A percentile compares a stretch with the other conserved stretches of the same genome.
Evolutionary conservation across 257 asterid genomes (phyloP).

Genomic region (Prunella vulgaris): DNA sequence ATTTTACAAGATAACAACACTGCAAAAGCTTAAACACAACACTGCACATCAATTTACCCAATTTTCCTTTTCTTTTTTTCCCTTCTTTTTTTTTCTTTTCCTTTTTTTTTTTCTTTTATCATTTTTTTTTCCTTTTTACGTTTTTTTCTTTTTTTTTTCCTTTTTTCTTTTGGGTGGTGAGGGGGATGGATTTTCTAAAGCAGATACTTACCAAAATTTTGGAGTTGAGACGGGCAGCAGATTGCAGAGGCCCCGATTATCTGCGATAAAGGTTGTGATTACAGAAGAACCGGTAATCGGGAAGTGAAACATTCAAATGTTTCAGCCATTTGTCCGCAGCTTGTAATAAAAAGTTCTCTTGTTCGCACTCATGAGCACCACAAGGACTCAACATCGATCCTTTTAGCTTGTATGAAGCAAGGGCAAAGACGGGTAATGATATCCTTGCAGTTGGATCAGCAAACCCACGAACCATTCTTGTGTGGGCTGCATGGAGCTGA

Average conservation of each 20-base stretch:
- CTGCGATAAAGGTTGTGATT: conserved; percentile 40
- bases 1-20: conserved; percentile 26
- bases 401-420: conserved; percentile 70
- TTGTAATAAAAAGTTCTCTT: conserved; percentile 51
- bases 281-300: conserved; percentile 67
- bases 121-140: no score
- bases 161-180: conserved; percentile 4
- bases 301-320: conserved; percentile 45
- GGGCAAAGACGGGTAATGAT: conserved; percentile 70
- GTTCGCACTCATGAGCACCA: conserved; percentile 59
- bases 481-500: conserved; percentile 35
- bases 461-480: conserved; percentile 26
- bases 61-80: neutral
- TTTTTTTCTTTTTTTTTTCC: neutral
- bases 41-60: conserved; percentile 36
- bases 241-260: conserved; percentile 17
- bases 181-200: conserved; percentile 16
- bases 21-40: conserved; percentile 27
- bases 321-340: conserved; percentile 65
- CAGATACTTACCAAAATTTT: conserved; percentile 18
- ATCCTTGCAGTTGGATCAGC: conserved; percentile 42
- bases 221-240: conserved; percentile 11
- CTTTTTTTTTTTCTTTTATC: neutral
- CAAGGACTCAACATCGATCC: conserved; percentile 55
- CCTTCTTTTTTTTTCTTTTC: neutral